These are phyloP conservation scores for Komagataella kurtzmanii DNA, from an alignment of 805 yeast genomes.

Conservation along the genomic window DNA sequence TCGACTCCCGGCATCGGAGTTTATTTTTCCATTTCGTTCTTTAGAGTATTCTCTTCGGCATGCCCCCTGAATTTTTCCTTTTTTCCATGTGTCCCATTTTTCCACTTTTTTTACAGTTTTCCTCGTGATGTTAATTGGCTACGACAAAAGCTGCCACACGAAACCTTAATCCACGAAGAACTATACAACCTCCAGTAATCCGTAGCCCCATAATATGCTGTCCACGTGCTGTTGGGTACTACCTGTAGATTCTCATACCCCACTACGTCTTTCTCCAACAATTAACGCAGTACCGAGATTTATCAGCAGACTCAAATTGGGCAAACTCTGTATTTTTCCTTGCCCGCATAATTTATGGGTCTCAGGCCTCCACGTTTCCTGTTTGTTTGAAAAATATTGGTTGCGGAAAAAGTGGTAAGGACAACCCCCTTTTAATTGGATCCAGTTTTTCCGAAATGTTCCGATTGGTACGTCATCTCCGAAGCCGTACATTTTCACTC, in stretches of 20 bases:
- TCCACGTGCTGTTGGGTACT: background rate
- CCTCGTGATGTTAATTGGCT: too few relatives aligned
- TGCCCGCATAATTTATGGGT: background rate
- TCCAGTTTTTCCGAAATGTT: background rate
- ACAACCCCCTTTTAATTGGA: background rate
- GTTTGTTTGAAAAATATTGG: background rate
- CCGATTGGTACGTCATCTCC: background rate
- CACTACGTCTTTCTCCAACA: background rate
- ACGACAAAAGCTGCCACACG: too few relatives aligned
- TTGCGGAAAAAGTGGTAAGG: background rate
- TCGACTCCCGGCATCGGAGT: constrained; percentile 80
- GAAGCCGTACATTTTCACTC: background rate
- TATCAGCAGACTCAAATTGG: background rate
- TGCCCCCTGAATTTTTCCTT: background rate
- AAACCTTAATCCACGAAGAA: too few relatives aligned
- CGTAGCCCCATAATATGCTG: background rate
- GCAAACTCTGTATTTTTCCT: background rate
- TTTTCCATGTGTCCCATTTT: background rate
- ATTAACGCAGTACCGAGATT: background rate
- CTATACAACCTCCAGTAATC: background rate
- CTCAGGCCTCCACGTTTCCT: background rate
- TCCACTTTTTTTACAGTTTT: background rate
- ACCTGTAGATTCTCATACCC: background rate
- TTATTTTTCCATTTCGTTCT: too few relatives aligned
- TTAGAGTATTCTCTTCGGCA: too few relatives aligned